Percentiles rank a stretch among this genome's conserved stretches.
These are phyloP conservation scores for Calendula officinalis DNA, from an alignment of 129 eudicot genomes.

Conservation along the genomic window DNA sequence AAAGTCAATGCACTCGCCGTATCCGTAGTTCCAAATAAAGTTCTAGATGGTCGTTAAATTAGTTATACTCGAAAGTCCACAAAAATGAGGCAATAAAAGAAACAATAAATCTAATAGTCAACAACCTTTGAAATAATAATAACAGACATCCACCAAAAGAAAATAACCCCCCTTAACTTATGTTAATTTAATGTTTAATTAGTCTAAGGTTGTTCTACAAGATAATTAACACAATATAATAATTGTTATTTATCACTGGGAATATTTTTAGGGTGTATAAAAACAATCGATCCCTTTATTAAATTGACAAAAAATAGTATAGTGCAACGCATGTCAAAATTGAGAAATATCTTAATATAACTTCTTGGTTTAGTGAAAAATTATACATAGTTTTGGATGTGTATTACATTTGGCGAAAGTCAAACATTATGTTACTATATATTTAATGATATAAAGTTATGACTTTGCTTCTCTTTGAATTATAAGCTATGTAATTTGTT, in stretches of 20 bases:
- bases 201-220: too few species aligned
- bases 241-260: too few species aligned
- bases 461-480: neutral
- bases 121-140: conserved; percentile 10
- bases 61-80: conserved; percentile 5
- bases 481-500: neutral
- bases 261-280: too few species aligned
- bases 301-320: too few species aligned
- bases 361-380: too few species aligned
- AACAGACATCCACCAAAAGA: neutral
- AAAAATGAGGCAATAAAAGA: conserved; percentile 9
- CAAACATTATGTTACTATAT: neutral
- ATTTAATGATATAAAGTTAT: neutral
- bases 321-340: too few species aligned
- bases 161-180: too few species aligned
- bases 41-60: conserved; percentile 19
- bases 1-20: conserved; percentile 27
- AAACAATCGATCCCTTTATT: too few species aligned
- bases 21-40: conserved; percentile 24
- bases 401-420: neutral
- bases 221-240: too few species aligned
- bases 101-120: conserved; percentile 22
- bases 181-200: too few species aligned
- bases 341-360: too few species aligned
- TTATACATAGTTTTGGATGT: neutral